Evolutionary conservation across 2,329 filamentous ascomycete species (phyloP).

Genomic region (Lachnum nothofagi): DNA sequence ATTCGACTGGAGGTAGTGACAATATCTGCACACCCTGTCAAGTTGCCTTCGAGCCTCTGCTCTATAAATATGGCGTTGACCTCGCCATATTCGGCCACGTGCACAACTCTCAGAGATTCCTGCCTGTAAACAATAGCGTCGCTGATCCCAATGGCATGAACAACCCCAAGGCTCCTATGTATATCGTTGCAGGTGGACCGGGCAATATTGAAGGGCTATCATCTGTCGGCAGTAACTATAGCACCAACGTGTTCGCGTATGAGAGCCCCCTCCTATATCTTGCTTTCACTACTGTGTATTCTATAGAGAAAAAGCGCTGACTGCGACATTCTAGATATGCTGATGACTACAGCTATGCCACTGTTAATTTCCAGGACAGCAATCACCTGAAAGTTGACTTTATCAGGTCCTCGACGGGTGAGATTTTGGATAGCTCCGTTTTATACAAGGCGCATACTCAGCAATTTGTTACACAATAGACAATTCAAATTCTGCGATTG

Average conservation of each 20-base stretch:
- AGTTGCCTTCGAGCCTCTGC: slow-evolving; percentile 41
- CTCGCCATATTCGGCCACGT: slow-evolving; percentile 43
- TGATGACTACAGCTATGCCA: neutral
- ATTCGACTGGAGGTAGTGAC: slow-evolving; percentile 13
- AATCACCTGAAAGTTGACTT: neutral
- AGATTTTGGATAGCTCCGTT: neutral
- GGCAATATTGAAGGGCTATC: slow-evolving; percentile 34
- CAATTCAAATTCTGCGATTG: neutral
- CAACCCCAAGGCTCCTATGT: slow-evolving; percentile 27
- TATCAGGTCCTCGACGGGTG: neutral
- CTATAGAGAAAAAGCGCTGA: too few relatives aligned
- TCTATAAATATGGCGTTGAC: slow-evolving; percentile 44
- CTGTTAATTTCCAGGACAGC: neutral
- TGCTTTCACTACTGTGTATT: too few relatives aligned
- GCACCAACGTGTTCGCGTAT: slow-evolving; percentile 46
- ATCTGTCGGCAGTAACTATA: slow-evolving; percentile 38
- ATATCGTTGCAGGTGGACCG: slow-evolving; percentile 30
- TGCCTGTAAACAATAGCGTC: slow-evolving; percentile 15
- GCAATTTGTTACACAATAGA: neutral
- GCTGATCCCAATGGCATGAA: slow-evolving; percentile 19
- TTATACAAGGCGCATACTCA: neutral
- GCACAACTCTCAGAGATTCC: slow-evolving; percentile 41
- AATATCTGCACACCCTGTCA: slow-evolving; percentile 36
- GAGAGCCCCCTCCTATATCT: too few relatives aligned
- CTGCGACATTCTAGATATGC: neutral